Evolutionary conservation across 2,329 filamentous ascomycete genomes (phyloP), one percentile per base, ranked within the genome.

Genomic region (Paraphaeosphaeria sporulosa): DNA sequence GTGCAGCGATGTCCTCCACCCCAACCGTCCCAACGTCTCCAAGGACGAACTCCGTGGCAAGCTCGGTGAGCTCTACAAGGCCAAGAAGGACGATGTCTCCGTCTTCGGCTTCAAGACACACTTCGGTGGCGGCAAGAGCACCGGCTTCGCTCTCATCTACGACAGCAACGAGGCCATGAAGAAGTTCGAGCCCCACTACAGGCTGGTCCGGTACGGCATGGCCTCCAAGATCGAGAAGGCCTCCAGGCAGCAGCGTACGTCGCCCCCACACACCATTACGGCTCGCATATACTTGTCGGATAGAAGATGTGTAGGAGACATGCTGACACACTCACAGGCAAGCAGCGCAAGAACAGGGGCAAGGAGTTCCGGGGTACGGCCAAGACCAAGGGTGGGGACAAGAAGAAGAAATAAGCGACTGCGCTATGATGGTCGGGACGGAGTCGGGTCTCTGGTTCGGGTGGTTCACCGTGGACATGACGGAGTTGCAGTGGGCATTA

Each of bases 341-440:
- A 99, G 89, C 95, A 98, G 87, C 92, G 95, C 87, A 99, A 99
- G 93, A 99, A 99, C 92, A 90, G 94, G 84, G 89, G 92, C 85
- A 98, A 99, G 93, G 95, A 94, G 81, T 91, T 97, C 83, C 92
- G 95, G 76, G 95, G 95, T 82, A 96, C 93, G 78, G 94, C 93
- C 79, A 99, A 99, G 93, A 89, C 90, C 87, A 97, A 97, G 92
- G 93, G 93, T 83, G 90, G 90, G 81, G 89, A 90, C 86, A 88
- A 91, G 84, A 95, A 96, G 89, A 92, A 83, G 84, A 86, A 79
- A 77, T 79, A 79, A 76, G 67, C 74, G 73, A 66, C 61, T 71
- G 64, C 64, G 57, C 60, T 56, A 55, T 74, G 64, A 70, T 67
- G 66, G 66, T 69, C 63, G 67, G 70, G 65, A 64, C 71, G 68